These are phyloP conservation scores for Gossypium herbaceum DNA, from an alignment of 345 rosid genomes.

Conservation along the genomic window DNA sequence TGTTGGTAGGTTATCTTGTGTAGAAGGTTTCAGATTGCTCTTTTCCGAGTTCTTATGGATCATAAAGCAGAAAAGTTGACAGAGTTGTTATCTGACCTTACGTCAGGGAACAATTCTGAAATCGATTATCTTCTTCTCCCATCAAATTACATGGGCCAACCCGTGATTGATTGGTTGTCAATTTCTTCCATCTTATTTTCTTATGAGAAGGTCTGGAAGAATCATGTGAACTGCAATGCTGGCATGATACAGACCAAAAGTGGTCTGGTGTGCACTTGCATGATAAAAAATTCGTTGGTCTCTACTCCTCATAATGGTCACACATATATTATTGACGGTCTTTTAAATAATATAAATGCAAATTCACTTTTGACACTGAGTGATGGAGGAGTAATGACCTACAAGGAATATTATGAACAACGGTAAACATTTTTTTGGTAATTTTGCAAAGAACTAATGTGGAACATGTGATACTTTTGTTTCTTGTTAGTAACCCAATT, in stretches of 20 bases:
- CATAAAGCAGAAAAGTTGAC: conserved; percentile 34
- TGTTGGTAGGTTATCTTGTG: conserved; percentile 53
- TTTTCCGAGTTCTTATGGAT: conserved; percentile 58
- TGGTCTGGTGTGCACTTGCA: conserved; percentile 49
- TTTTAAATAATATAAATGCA: conserved; percentile 42
- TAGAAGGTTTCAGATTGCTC: conserved; percentile 59
- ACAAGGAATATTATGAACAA: conserved; percentile 49
- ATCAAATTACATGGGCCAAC: conserved; percentile 15
- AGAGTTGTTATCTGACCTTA: conserved; percentile 30
- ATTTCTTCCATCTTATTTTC: conserved; percentile 40
- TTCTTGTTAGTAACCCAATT: conserved; percentile 4
- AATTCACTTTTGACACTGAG: conserved; percentile 44
- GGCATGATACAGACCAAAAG: conserved; percentile 39
- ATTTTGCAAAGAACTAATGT: not conserved
- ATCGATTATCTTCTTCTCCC: conserved; percentile 78
- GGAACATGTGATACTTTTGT: not conserved
- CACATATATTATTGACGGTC: conserved; percentile 50
- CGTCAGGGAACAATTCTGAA: conserved; percentile 20
- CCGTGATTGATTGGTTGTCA: conserved; percentile 51
- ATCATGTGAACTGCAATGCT: conserved; percentile 31
- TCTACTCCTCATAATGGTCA: conserved; percentile 70
- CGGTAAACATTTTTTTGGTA: conserved; percentile 31
- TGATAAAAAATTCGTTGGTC: conserved; percentile 54
- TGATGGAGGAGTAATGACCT: conserved; percentile 39
- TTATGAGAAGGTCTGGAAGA: conserved; percentile 14